Conservation (phyloP, 176 grass and related monocot species). For the Oryza nivara region DNA sequence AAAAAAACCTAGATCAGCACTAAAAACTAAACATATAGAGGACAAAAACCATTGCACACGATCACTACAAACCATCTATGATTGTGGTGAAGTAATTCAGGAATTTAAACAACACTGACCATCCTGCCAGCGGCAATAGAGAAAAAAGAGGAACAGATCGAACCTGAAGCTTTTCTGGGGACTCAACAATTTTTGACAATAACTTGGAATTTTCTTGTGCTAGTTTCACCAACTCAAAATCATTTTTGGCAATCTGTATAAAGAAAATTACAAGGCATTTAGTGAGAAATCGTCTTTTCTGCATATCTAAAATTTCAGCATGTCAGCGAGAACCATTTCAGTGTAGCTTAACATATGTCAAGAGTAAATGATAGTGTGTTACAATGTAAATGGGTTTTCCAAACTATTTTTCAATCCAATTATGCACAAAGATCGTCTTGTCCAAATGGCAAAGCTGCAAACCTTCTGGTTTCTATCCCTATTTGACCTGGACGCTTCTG, state of each 20-base stretch:
- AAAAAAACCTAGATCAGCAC: neutral
- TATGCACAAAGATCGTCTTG: no score
- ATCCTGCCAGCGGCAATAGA: neutral
- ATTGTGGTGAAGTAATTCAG: neutral
- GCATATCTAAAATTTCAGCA: neutral
- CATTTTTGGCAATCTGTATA: constrained; percentile 62
- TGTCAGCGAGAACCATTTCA: neutral
- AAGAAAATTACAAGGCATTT: neutral
- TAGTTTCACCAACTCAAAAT: constrained; percentile 74
- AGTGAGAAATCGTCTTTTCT: neutral
- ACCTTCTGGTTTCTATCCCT: no score
- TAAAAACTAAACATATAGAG: neutral
- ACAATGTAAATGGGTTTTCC: neutral
- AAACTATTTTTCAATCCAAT: no score
- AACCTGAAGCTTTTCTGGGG: constrained; percentile 93
- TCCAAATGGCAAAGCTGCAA: no score
- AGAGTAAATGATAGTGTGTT: neutral
- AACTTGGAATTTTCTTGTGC: constrained; percentile 73
- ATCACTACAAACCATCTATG: neutral
- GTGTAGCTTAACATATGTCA: neutral
- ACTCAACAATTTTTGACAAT: constrained; percentile 71
- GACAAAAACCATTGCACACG: neutral
- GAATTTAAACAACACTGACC: neutral
- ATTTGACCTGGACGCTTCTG: no score
- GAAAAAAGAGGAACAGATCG: neutral